phyloP scores from a whole-genome alignment of 2,329 filamentous ascomycete species.

The Alternaria panax region DNA sequence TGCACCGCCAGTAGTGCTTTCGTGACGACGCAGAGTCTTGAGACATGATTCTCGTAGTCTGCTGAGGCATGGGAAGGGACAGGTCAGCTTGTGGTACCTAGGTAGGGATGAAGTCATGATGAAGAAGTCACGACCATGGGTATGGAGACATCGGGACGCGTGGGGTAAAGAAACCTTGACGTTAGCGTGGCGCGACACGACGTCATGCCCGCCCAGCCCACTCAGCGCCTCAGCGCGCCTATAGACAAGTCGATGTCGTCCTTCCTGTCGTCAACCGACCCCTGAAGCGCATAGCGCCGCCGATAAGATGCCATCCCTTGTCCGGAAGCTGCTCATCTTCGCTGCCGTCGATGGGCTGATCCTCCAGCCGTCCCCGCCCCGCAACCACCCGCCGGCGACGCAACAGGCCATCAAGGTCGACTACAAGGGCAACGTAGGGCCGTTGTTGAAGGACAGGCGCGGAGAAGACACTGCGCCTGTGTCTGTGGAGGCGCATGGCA shows the following conservation, averaged over 20 bases:
- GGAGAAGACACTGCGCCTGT: conserved; percentile 48
- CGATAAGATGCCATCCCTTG: conserved; percentile 72
- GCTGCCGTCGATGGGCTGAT: conserved; percentile 84
- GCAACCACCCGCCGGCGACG: conserved; percentile 62
- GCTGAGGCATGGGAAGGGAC: too few relatives aligned
- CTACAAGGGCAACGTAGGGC: conserved; percentile 68
- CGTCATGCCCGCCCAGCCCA: conserved; percentile 9
- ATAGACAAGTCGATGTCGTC: conserved; percentile 5
- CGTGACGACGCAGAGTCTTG: too few relatives aligned
- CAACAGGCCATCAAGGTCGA: conserved; percentile 71
- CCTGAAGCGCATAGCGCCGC: conserved; percentile 7
- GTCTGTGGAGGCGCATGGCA: conserved; percentile 57
- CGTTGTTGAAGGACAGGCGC: conserved; percentile 52
- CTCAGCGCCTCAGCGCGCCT: neutral
- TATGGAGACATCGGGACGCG: neutral
- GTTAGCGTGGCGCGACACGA: conserved; percentile 3
- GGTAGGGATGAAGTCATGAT: neutral
- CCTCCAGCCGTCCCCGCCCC: conserved; percentile 71
- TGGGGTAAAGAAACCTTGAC: conserved; percentile 9
- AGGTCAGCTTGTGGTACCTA: too few relatives aligned
- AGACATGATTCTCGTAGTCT: too few relatives aligned
- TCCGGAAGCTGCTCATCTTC: conserved; percentile 80
- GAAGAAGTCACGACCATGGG: neutral
- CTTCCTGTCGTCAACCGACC: neutral
- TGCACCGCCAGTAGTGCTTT: too few relatives aligned